phyloP scores from a whole-genome alignment of 2,329 filamentous ascomycete species.

The Nothomitra cinnamomea region DNA sequence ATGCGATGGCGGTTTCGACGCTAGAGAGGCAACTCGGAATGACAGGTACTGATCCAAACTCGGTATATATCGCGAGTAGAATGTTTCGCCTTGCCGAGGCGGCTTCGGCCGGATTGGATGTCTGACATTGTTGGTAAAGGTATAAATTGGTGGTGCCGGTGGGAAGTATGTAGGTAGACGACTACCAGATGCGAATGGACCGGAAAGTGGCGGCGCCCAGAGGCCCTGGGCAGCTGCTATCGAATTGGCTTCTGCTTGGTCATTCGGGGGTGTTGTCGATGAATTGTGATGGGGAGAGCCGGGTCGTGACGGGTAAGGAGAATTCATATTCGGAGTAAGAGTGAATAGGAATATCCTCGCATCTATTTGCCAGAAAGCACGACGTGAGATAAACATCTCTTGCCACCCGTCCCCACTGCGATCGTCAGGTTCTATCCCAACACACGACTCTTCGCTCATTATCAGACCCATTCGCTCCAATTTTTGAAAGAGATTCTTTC shows the following conservation, averaged over 20 bases:
- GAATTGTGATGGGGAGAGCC: slow-evolving; percentile 32
- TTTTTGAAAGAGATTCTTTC: slow-evolving; percentile 70
- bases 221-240: slow-evolving; percentile 26
- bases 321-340: slow-evolving; percentile 39
- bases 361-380: slow-evolving; percentile 85
- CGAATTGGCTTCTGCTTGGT: slow-evolving; percentile 17
- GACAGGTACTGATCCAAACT: slow-evolving; percentile 71
- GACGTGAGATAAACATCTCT: slow-evolving; percentile 64
- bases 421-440: slow-evolving; percentile 47
- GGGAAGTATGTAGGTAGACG: slow-evolving; percentile 87
- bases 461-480: slow-evolving; percentile 87
- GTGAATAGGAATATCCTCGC: slow-evolving; percentile 78
- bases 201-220: slow-evolving; percentile 21
- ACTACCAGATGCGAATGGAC: slow-evolving; percentile 56
- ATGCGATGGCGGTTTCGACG: slow-evolving; percentile 26
- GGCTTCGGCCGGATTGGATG: slow-evolving; percentile 82
- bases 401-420: slow-evolving; percentile 51
- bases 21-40: slow-evolving; percentile 67
- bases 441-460: slow-evolving; percentile 54
- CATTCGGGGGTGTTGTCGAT: neutral
- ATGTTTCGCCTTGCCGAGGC: slow-evolving; percentile 73
- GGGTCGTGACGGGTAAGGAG: slow-evolving; percentile 26
- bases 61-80: slow-evolving; percentile 78
- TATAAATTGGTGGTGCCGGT: slow-evolving; percentile 66
- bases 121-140: slow-evolving; percentile 57